phyloP scores from a whole-genome alignment of 2,329 filamentous ascomycete species.

The Alternaria triticina region DNA sequence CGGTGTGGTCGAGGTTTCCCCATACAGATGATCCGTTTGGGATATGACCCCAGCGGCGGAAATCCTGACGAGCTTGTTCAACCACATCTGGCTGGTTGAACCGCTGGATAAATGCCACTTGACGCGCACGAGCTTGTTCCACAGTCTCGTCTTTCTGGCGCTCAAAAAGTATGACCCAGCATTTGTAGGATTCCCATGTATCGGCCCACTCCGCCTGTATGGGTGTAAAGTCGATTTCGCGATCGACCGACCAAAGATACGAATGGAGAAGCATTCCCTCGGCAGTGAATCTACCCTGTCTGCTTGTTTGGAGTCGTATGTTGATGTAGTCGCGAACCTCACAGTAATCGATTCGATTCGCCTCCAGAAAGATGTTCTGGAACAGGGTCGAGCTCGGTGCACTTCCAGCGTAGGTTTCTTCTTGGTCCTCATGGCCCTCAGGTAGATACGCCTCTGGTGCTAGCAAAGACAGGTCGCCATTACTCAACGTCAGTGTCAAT shows the following conservation, averaged over 20 bases:
- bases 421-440: accelerated
- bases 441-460: neutral
- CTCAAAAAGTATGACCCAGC: neutral
- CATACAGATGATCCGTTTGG: neutral
- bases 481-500: neutral
- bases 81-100: neutral
- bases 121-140: neutral
- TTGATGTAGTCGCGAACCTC: neutral
- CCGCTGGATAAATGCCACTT: neutral
- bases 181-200: neutral
- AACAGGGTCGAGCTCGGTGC: neutral
- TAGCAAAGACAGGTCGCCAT: neutral
- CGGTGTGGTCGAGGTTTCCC: neutral
- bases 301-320: neutral
- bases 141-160: neutral
- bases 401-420: neutral
- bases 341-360: neutral
- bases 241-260: neutral
- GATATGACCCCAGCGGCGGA: neutral
- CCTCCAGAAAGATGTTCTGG: neutral
- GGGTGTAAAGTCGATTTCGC: neutral
- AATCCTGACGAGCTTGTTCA: neutral
- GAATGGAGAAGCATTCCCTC: neutral
- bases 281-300: neutral
- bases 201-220: neutral